These are phyloP conservation scores for Iberis pinnata DNA, from an alignment of 345 rosid species.

Conservation along the genomic window DNA sequence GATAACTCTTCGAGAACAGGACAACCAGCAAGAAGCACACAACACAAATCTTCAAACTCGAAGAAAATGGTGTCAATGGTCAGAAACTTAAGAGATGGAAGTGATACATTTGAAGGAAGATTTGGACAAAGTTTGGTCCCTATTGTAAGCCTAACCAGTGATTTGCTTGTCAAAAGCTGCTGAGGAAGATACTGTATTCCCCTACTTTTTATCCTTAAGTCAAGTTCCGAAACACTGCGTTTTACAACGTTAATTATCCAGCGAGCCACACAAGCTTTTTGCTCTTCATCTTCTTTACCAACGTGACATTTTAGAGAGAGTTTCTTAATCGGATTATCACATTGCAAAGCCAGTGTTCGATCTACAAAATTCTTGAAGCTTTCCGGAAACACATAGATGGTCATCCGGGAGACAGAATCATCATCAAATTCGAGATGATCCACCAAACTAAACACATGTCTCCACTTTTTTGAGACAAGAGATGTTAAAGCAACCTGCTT, in stretches of 20 bases:
- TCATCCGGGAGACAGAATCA: not conserved
- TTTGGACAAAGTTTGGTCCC: not conserved
- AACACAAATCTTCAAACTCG: not conserved
- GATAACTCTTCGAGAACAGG: too few relatives aligned
- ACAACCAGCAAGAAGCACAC: conserved; percentile 2
- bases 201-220: too few relatives aligned
- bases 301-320: not conserved
- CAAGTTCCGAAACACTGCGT: not conserved
- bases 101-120: not conserved
- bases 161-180: not conserved
- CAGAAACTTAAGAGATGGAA: conserved; percentile 19
- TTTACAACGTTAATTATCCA: conserved; percentile 1
- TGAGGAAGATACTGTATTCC: not conserved
- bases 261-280: not conserved
- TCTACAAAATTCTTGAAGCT: conserved; percentile 3
- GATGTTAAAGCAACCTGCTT: conserved; percentile 7
- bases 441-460: not conserved
- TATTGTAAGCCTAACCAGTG: conserved; percentile 12
- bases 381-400: not conserved
- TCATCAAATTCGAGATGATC: conserved; percentile 3
- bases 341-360: conserved; percentile 6
- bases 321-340: not conserved
- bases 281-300: not conserved
- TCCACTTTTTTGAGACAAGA: conserved; percentile 15
- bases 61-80: not conserved